Conservation (phyloP, 2,329 filamentous ascomycete genomes). For the Xylaria sp. region DNA sequence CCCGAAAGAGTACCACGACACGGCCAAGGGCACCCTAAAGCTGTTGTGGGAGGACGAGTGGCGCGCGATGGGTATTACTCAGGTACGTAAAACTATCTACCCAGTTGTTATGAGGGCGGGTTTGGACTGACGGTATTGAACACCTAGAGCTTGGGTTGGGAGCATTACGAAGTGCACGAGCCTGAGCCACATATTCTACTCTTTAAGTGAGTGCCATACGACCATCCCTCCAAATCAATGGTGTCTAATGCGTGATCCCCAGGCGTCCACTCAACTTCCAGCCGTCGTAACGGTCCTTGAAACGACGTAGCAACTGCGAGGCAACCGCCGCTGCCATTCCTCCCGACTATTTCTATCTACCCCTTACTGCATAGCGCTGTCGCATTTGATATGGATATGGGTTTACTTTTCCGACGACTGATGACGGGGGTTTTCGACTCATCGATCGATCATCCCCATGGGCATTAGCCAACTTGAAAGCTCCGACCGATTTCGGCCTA, state of each 20-base stretch:
- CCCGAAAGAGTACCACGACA: conserved; percentile 93
- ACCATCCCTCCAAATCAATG: neutral
- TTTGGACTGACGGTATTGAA: conserved; percentile 20
- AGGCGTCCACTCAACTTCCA: conserved; percentile 90
- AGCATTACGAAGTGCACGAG: conserved; percentile 99
- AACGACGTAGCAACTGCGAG: conserved; percentile 30
- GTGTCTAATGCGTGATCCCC: conserved; percentile 32
- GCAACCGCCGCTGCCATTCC: conserved; percentile 30
- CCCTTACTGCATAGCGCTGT: conserved; percentile 52
- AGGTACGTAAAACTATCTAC: conserved; percentile 66
- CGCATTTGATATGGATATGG: conserved; percentile 49
- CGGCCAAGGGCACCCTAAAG: conserved; percentile 90
- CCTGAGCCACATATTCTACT: conserved; percentile 98
- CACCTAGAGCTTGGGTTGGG: conserved; percentile 92
- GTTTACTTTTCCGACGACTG: conserved; percentile 47
- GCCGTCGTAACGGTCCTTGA: conserved; percentile 66
- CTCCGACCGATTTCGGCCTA: conserved; percentile 33
- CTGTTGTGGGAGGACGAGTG: conserved; percentile 98
- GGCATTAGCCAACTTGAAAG: conserved; percentile 29
- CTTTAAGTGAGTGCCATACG: conserved; percentile 82
- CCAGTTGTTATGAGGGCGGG: neutral
- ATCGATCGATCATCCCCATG: conserved; percentile 31
- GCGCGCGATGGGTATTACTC: conserved; percentile 95
- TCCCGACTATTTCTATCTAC: conserved; percentile 42
- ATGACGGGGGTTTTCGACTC: conserved; percentile 41